Evolutionary conservation across 768 basidiomycete genomes (phyloP).

Genomic region (Tylopilus balloui): DNA sequence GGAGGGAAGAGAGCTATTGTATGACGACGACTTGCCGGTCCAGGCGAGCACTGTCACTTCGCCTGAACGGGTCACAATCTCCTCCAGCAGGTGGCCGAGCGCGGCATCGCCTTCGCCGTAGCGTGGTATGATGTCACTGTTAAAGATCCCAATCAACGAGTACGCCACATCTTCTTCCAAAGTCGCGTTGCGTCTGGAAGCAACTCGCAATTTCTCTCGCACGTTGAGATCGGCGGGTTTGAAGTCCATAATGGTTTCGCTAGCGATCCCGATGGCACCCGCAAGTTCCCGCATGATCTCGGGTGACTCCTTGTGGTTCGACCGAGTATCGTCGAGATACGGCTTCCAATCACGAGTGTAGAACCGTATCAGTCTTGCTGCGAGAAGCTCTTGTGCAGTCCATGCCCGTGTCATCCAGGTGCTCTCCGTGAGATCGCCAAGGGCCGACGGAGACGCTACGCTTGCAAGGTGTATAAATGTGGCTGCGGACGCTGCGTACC

Average conservation of each 20-base stretch:
- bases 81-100: slow-evolving; percentile 7
- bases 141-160: slow-evolving; percentile 12
- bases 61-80: slow-evolving; percentile 9
- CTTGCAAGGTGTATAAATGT: background rate
- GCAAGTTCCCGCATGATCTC: slow-evolving; percentile 10
- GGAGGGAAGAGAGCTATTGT: slow-evolving; percentile 12
- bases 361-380: slow-evolving; percentile 8
- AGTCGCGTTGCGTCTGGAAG: slow-evolving; percentile 7
- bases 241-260: background rate
- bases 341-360: slow-evolving; percentile 8
- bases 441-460: background rate
- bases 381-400: slow-evolving; percentile 16
- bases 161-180: slow-evolving; percentile 9
- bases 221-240: slow-evolving; percentile 2
- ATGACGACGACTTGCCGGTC: slow-evolving; percentile 6
- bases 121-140: slow-evolving; percentile 3
- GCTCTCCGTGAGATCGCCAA: background rate
- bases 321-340: slow-evolving; percentile 1
- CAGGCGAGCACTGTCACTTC: slow-evolving; percentile 9
- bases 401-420: slow-evolving; percentile 13
- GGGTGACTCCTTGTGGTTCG: slow-evolving; percentile 7
- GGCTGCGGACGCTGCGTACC: slow-evolving; percentile 8
- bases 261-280: slow-evolving; percentile 2
- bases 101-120: slow-evolving; percentile 8
- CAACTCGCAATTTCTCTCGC: slow-evolving; percentile 9